Percentiles rank a stretch among this genome's conserved stretches.
Evolutionary conservation across 441 rosid species (phyloP).

Genomic region (Flueggea neowawraea): DNA sequence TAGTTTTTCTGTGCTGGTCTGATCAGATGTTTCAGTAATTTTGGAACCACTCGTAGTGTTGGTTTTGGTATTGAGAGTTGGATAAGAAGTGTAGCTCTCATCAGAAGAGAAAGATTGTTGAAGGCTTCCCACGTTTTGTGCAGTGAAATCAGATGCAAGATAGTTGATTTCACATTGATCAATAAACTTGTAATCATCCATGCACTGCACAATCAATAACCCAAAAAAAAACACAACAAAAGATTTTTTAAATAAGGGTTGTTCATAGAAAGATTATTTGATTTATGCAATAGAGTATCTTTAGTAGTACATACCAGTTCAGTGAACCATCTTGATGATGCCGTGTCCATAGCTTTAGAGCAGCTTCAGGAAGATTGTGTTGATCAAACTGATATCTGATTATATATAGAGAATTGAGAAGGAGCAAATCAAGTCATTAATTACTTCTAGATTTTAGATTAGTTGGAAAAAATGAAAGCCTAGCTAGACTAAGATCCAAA

Average conservation of each 20-base stretch:
- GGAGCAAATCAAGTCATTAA: too few relatives aligned
- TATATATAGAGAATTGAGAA: too few relatives aligned
- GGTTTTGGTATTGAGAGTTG: neutral
- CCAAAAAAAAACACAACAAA: neutral
- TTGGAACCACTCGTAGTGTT: constrained; percentile 8
- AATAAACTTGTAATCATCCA: constrained; percentile 45
- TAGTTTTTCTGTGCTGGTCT: constrained; percentile 22
- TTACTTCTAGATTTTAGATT: too few relatives aligned
- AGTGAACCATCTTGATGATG: constrained; percentile 24
- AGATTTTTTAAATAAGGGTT: neutral
- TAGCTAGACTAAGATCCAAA: too few relatives aligned
- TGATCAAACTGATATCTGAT: too few relatives aligned
- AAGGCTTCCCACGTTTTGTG: constrained; percentile 20
- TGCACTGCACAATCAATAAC: constrained; percentile 24
- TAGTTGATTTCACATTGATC: constrained; percentile 22
- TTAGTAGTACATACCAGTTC: constrained; percentile 19
- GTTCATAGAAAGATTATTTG: neutral
- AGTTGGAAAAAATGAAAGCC: too few relatives aligned
- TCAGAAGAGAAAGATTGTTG: constrained; percentile 27
- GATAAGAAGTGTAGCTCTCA: constrained; percentile 27
- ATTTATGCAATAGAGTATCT: too few relatives aligned
- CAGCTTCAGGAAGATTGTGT: neutral
- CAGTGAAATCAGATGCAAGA: constrained; percentile 22
- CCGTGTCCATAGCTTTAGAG: constrained; percentile 18
- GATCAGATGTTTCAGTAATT: constrained; percentile 14